phyloP scores from a whole-genome alignment of 768 basidiomycete genomes.

The Tylopilus plumbeoviolaceoides region DNA sequence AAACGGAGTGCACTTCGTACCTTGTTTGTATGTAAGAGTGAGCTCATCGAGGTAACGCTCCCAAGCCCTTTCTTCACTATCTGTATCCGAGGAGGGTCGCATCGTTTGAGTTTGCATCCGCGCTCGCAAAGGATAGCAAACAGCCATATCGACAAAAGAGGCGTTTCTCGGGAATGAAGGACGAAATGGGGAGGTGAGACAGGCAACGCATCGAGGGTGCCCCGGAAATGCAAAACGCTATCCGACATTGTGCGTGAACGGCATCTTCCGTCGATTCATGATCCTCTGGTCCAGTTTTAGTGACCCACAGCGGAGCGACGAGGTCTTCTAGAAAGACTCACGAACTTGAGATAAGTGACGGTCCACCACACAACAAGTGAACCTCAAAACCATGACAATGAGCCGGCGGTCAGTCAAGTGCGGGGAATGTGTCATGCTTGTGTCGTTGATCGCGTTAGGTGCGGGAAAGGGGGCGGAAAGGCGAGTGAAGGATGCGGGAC shows the following conservation, averaged over 20 bases:
- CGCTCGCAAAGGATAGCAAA: not conserved
- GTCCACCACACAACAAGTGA: constrained; percentile 1
- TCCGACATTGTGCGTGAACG: not conserved
- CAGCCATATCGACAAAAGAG: not conserved
- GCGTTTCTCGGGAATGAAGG: constrained; percentile 8
- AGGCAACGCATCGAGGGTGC: not conserved
- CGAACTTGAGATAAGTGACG: not conserved
- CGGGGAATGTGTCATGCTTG: not conserved
- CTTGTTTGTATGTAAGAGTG: constrained; percentile 14
- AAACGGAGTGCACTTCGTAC: not conserved
- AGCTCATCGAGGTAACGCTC: not conserved
- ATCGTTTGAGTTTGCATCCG: not conserved
- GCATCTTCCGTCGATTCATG: constrained; percentile 3
- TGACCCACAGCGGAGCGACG: not conserved
- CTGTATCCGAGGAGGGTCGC: not conserved
- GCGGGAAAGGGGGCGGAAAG: not conserved
- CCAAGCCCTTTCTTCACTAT: not conserved
- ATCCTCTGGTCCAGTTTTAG: not conserved
- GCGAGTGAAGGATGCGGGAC: not conserved
- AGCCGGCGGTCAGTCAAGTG: constrained; percentile 8
- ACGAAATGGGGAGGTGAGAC: not conserved
- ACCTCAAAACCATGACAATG: not conserved
- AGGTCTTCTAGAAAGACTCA: not conserved
- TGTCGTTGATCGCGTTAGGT: constrained; percentile 5
- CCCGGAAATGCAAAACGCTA: not conserved